Evolutionary conservation across 2,329 filamentous ascomycete species (phyloP).

Genomic region (Rhynchosporium secalis): DNA sequence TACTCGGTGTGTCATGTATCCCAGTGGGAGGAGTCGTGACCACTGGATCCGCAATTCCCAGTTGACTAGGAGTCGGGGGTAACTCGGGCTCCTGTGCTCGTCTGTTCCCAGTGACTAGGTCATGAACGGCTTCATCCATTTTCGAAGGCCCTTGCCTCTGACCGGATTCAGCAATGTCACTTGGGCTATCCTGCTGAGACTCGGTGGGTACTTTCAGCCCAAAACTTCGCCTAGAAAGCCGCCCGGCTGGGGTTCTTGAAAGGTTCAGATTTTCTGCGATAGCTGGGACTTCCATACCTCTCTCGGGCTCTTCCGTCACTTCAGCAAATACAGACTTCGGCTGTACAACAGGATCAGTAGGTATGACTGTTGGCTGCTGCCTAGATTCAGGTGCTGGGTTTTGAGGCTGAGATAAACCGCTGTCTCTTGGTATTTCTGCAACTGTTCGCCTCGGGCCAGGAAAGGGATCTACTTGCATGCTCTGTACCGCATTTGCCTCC

Average conservation of each 20-base stretch:
- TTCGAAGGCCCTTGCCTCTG: constrained; percentile 2
- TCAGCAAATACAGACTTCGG: constrained; percentile 5
- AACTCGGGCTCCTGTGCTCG: constrained; percentile 60
- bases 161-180: background rate
- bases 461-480: background rate
- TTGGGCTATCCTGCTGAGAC: background rate
- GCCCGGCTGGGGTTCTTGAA: constrained; percentile 27
- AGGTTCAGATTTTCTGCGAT: constrained; percentile 4
- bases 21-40: constrained; percentile 57
- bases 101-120: constrained; percentile 7
- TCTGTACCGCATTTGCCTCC: background rate
- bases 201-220: background rate
- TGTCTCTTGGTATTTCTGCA: constrained; percentile 4
- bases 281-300: background rate
- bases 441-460: background rate
- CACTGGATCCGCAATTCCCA: constrained; percentile 51
- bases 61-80: constrained; percentile 56
- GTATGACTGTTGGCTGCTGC: constrained; percentile 1
- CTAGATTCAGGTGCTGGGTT: constrained; percentile 3
- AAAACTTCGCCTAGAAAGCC: constrained; percentile 13
- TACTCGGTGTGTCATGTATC: constrained; percentile 61
- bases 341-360: background rate
- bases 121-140: constrained; percentile 10
- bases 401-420: background rate
- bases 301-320: background rate